Evolutionary conservation across 768 basidiomycete genomes (phyloP).

Genomic region (Holtermannia corniformis): DNA sequence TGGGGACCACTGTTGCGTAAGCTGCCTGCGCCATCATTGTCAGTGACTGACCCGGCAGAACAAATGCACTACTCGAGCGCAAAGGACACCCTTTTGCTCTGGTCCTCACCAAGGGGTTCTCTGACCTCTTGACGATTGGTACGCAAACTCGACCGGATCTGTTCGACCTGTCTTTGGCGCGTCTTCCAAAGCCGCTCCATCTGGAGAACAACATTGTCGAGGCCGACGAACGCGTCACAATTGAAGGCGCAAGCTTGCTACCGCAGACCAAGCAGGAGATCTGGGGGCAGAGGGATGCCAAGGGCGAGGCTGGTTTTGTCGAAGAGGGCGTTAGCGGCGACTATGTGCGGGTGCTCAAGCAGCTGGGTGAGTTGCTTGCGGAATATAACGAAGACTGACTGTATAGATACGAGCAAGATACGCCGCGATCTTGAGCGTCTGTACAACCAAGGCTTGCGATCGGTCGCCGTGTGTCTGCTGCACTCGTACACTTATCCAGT

Average conservation of each 20-base stretch:
- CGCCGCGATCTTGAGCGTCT: constrained; percentile 57
- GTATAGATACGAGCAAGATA: constrained; percentile 50
- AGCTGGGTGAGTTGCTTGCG: constrained; percentile 7
- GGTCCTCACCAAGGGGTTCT: constrained; percentile 17
- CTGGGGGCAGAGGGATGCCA: not conserved
- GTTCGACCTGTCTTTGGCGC: constrained; percentile 17
- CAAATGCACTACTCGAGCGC: constrained; percentile 15
- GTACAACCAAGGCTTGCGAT: constrained; percentile 68
- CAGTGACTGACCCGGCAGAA: not conserved
- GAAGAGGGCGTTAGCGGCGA: constrained; percentile 14
- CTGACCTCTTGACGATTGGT: constrained; percentile 20
- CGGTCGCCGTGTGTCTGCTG: constrained; percentile 73
- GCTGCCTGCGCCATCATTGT: constrained; percentile 3
- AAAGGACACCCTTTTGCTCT: constrained; percentile 17
- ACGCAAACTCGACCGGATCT: constrained; percentile 20
- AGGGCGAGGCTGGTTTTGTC: constrained; percentile 5
- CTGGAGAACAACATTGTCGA: constrained; percentile 10
- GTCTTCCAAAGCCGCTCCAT: constrained; percentile 9
- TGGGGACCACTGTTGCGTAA: constrained; percentile 20
- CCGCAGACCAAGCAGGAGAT: not conserved
- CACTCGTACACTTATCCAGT: constrained; percentile 55
- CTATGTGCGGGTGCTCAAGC: constrained; percentile 11
- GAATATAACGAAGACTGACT: not conserved
- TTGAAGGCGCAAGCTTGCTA: constrained; percentile 23
- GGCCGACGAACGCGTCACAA: constrained; percentile 22